These are phyloP conservation scores for Globisporangium recalcitrans DNA, from an alignment of 352 stramenopile genomes.

Conservation along the genomic window DNA sequence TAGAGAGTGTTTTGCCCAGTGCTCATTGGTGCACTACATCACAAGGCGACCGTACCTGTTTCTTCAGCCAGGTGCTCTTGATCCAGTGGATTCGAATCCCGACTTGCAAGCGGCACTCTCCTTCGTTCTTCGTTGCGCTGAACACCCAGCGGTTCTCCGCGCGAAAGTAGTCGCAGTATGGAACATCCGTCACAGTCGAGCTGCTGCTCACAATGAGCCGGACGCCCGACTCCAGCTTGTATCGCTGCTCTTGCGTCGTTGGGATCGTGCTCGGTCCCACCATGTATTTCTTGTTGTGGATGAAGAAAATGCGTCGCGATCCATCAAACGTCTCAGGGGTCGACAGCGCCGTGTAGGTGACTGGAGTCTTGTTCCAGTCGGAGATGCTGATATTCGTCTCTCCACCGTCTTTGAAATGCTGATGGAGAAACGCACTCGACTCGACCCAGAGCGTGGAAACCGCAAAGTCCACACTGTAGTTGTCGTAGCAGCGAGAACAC, in stretches of 20 bases:
- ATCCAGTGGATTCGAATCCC: constrained; percentile 69
- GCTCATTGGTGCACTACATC: too few relatives aligned
- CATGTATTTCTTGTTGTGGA: constrained; percentile 89
- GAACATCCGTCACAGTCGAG: constrained; percentile 66
- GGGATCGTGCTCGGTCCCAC: constrained; percentile 75
- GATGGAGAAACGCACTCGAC: constrained; percentile 39
- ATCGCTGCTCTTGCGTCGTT: constrained; percentile 66
- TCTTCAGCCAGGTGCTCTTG: constrained; percentile 87
- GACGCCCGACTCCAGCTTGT: constrained; percentile 34
- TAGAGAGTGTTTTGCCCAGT: too few relatives aligned
- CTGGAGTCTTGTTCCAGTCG: constrained; percentile 37
- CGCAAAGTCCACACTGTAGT: constrained; percentile 53
- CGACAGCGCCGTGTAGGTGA: constrained; percentile 48
- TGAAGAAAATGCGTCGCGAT: constrained; percentile 50
- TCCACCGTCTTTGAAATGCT: constrained; percentile 37
- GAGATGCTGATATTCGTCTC: constrained; percentile 59
- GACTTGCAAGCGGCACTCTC: constrained; percentile 45
- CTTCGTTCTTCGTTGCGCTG: constrained; percentile 39
- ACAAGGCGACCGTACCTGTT: constrained; percentile 45
- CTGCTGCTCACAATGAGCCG: constrained; percentile 71
- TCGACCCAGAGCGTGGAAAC: constrained; percentile 60
- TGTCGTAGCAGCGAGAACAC: background rate
- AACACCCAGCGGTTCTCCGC: constrained; percentile 86
- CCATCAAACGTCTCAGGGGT: constrained; percentile 62
- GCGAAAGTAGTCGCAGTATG: constrained; percentile 85